These are phyloP conservation scores for Metarhizium humberi DNA, from an alignment of 2,329 filamentous ascomycete genomes.

Conservation along the genomic window DNA sequence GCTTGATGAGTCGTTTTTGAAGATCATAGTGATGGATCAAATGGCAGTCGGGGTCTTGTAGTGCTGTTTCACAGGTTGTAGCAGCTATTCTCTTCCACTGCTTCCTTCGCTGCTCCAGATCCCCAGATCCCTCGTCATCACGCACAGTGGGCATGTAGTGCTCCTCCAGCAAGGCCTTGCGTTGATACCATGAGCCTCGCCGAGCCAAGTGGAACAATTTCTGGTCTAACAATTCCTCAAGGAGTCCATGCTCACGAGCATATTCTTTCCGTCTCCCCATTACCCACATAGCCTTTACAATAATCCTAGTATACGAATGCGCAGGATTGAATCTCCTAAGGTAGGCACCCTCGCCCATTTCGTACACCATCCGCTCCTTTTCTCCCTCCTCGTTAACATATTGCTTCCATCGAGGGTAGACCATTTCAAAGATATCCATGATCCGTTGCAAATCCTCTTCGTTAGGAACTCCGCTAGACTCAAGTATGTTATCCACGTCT, in stretches of 20 bases:
- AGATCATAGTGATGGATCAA: constrained; percentile 89
- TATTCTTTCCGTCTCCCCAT: constrained; percentile 78
- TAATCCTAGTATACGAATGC: constrained; percentile 86
- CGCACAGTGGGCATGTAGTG: constrained; percentile 74
- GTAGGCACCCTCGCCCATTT: constrained; percentile 79
- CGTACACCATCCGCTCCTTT: constrained; percentile 70
- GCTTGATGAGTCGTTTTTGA: constrained; percentile 85
- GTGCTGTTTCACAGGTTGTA: constrained; percentile 72
- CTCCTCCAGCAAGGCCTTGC: constrained; percentile 88
- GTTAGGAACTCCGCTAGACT: constrained; percentile 63
- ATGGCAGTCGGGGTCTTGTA: constrained; percentile 85
- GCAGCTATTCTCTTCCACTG: constrained; percentile 73
- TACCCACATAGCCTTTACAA: constrained; percentile 76
- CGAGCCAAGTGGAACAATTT: constrained; percentile 76
- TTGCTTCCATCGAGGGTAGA: constrained; percentile 72
- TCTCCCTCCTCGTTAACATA: constrained; percentile 64
- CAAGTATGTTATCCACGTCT: constrained; percentile 70
- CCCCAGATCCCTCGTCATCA: constrained; percentile 26
- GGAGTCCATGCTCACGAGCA: constrained; percentile 61
- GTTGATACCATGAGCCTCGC: constrained; percentile 89
- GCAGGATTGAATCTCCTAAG: constrained; percentile 81
- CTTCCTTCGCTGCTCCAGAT: constrained; percentile 55
- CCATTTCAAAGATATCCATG: constrained; percentile 59
- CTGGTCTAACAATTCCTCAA: constrained; percentile 69
- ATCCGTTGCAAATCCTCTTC: constrained; percentile 58